These are phyloP conservation scores for Sclerotinia nivalis DNA, from an alignment of 2,329 filamentous ascomycete genomes.

Conservation along the genomic window DNA sequence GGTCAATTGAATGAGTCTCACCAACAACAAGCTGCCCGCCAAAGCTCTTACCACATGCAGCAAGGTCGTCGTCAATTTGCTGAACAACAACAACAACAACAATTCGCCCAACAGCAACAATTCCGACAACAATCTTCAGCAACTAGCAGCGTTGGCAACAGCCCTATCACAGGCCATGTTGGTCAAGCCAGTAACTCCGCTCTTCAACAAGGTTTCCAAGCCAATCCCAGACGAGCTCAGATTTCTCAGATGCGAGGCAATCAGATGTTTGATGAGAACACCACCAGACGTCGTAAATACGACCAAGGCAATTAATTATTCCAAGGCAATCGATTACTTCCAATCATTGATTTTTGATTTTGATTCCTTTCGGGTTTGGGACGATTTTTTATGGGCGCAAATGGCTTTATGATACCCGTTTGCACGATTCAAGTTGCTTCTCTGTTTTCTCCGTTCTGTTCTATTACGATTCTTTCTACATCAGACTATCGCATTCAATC, in stretches of 20 bases:
- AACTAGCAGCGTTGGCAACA: background rate
- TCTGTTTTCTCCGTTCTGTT: background rate
- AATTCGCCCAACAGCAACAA: conserved; percentile 9
- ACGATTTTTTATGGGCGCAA: background rate
- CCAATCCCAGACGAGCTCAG: background rate
- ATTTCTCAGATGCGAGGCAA: conserved; percentile 9
- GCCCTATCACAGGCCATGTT: background rate
- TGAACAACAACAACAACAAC: conserved; percentile 7
- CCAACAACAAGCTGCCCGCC: conserved; percentile 1
- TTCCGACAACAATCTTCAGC: conserved; percentile 4
- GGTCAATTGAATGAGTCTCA: background rate
- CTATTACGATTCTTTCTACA: conserved; percentile 10
- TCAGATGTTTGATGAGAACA: conserved; percentile 5
- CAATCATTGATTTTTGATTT: conserved; percentile 1
- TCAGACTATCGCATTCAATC: conserved; percentile 1
- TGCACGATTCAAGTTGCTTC: background rate
- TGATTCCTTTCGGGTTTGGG: conserved; percentile 5
- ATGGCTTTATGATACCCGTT: conserved; percentile 14
- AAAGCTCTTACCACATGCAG: conserved; percentile 3
- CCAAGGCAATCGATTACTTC: background rate
- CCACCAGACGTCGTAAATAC: background rate
- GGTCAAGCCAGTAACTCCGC: background rate
- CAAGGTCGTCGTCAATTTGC: conserved; percentile 11
- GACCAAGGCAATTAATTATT: conserved; percentile 5
- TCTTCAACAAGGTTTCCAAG: conserved; percentile 13